Evolutionary conservation across 2,329 filamentous ascomycete genomes (phyloP).

Genomic region (Colletotrichum brevisporum): DNA sequence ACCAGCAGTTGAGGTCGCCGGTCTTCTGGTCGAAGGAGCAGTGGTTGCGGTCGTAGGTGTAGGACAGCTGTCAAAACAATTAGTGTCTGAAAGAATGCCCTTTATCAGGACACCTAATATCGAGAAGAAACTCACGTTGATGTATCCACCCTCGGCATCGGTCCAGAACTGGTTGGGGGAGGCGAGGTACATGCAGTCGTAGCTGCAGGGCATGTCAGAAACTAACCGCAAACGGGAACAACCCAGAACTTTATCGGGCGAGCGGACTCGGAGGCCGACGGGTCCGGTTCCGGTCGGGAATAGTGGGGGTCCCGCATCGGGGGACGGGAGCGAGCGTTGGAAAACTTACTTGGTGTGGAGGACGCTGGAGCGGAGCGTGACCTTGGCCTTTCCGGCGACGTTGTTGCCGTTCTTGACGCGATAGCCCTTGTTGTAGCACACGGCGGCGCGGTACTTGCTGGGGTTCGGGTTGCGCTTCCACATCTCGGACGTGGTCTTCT

Average conservation of each 20-base stretch:
- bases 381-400: constrained; percentile 24
- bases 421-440: constrained; percentile 32
- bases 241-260: background rate
- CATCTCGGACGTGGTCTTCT: constrained; percentile 24
- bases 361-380: constrained; percentile 10
- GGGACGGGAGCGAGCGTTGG: background rate
- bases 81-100: background rate
- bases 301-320: background rate
- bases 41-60: background rate
- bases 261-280: too few relatives aligned
- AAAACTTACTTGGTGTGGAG: constrained; percentile 19
- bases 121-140: constrained; percentile 33
- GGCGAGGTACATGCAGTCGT: constrained; percentile 41
- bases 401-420: background rate
- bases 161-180: constrained; percentile 38
- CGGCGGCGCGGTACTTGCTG: constrained; percentile 15
- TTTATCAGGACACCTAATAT: background rate
- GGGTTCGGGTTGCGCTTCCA: constrained; percentile 22
- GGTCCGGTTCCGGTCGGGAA: too few relatives aligned
- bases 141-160: constrained; percentile 39
- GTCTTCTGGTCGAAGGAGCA: background rate
- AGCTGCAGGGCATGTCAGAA: constrained; percentile 18
- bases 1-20: background rate
- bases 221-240: constrained; percentile 9
- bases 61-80: background rate